phyloP scores from a whole-genome alignment of 441 rosid genomes.

The Arabidopsis hybrid region DNA sequence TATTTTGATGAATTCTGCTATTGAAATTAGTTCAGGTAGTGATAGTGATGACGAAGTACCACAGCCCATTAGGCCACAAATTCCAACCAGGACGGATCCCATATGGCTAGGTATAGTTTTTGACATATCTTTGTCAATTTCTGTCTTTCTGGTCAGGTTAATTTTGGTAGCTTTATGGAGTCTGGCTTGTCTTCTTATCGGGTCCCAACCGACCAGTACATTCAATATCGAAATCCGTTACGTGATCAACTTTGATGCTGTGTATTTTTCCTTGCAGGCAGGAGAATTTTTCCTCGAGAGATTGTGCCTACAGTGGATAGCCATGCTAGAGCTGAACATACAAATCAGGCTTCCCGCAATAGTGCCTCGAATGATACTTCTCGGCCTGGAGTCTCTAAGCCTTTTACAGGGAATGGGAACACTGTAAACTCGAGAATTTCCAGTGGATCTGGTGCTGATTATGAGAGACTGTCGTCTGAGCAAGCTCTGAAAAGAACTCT shows the following conservation, averaged over 20 bases:
- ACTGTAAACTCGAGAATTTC: slow-evolving; percentile 61
- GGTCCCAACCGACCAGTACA: too few relatives aligned
- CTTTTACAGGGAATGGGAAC: slow-evolving; percentile 50
- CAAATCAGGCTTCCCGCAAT: slow-evolving; percentile 37
- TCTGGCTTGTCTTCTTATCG: too few relatives aligned
- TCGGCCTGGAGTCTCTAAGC: slow-evolving; percentile 49
- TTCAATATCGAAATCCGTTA: too few relatives aligned
- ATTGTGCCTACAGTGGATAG: slow-evolving; percentile 39
- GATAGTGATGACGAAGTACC: slow-evolving; percentile 61
- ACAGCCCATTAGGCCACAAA: slow-evolving; percentile 41
- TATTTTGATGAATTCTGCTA: slow-evolving; percentile 47
- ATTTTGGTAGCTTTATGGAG: slow-evolving; percentile 31
- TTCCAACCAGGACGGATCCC: slow-evolving; percentile 54
- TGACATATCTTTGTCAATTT: slow-evolving; percentile 37
- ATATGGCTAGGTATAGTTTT: slow-evolving; percentile 54
- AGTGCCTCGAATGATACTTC: slow-evolving; percentile 40
- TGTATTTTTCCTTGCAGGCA: slow-evolving; percentile 48
- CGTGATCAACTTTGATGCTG: slow-evolving; percentile 4
- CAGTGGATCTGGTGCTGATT: slow-evolving; percentile 53
- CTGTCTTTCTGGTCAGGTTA: slow-evolving; percentile 9
- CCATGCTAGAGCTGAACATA: slow-evolving; percentile 48
- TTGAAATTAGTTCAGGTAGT: slow-evolving; percentile 69
- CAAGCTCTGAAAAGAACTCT: slow-evolving; percentile 76
- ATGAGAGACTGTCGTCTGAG: slow-evolving; percentile 69
- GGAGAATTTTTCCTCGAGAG: slow-evolving; percentile 44